Percentiles rank a stretch among this genome's conserved stretches.
phyloP scores from a whole-genome alignment of 441 rosid species.

The Francoa sonchifolia region DNA sequence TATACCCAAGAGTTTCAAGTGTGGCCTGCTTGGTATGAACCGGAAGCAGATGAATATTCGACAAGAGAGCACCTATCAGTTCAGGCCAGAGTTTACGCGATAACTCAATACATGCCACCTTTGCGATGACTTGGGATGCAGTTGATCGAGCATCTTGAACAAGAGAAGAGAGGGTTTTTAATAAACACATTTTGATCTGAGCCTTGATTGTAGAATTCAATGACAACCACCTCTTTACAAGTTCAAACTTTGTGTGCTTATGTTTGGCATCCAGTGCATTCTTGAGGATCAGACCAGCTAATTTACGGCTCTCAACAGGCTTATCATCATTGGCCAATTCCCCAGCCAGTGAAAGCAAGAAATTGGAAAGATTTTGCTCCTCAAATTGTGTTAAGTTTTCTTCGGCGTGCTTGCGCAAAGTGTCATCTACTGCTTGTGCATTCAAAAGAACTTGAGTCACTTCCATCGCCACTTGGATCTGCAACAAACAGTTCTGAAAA shows the following conservation, averaged over 20 bases:
- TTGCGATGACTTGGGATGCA: constrained; percentile 5
- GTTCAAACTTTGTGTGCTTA: constrained; percentile 3
- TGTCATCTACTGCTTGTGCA: constrained; percentile 5
- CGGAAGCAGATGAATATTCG: constrained; percentile 6
- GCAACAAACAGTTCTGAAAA: background rate
- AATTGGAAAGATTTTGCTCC: constrained; percentile 6
- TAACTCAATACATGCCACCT: constrained; percentile 4
- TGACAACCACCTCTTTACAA: constrained; percentile 3
- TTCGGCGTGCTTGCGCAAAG: constrained; percentile 3
- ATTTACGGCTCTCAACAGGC: constrained; percentile 7
- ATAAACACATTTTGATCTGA: constrained; percentile 1
- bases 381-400: constrained; percentile 4
- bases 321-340: constrained; percentile 8
- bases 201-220: background rate
- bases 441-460: background rate
- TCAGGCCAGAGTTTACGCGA: constrained; percentile 5
- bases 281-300: constrained; percentile 4
- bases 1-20: constrained; percentile 3
- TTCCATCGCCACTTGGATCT: constrained; percentile 1
- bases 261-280: constrained; percentile 7
- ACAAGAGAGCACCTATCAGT: constrained; percentile 1
- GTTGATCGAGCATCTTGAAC: constrained; percentile 6
- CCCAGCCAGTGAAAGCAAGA: constrained; percentile 4
- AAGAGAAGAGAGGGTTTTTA: constrained; percentile 4
- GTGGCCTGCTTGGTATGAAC: constrained; percentile 5